Percentiles rank a stretch among this genome's conserved stretches.
These are phyloP conservation scores for Sporisorium graminicola DNA, from an alignment of 1,284 basidiomycete species.

Conservation along the genomic window DNA sequence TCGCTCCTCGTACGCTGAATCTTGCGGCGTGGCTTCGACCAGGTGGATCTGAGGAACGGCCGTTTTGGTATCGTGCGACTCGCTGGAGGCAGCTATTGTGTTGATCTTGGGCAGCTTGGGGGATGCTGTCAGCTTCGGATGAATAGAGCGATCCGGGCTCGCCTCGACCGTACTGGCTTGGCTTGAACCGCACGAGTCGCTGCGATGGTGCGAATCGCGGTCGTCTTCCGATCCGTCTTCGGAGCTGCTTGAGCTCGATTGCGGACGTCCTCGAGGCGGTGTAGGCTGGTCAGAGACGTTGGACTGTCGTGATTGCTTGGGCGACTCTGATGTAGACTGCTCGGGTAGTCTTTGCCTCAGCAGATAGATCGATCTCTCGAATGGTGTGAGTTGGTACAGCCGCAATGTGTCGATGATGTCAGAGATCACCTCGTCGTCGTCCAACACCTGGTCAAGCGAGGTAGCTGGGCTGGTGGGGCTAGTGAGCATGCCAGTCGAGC, in stretches of 20 bases:
- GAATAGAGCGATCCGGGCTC: background rate
- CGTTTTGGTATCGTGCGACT: background rate
- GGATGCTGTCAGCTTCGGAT: background rate
- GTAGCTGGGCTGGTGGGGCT: conserved; percentile 10
- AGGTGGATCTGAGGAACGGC: conserved; percentile 28
- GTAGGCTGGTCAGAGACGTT: background rate
- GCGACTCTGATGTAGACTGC: background rate
- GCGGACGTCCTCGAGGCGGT: background rate
- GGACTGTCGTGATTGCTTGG: background rate
- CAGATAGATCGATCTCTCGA: conserved; percentile 37
- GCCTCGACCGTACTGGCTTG: conserved; percentile 27
- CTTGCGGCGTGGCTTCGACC: conserved; percentile 35
- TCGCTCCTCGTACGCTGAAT: conserved; percentile 26
- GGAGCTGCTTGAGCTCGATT: conserved; percentile 8
- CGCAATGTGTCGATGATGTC: conserved; percentile 26
- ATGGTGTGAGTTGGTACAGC: conserved; percentile 21
- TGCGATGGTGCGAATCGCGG: conserved; percentile 21
- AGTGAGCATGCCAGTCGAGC: background rate
- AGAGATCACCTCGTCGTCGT: conserved; percentile 39
- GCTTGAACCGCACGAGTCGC: conserved; percentile 28
- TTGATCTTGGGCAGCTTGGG: conserved; percentile 32
- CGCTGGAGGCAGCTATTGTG: background rate
- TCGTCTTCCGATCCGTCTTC: conserved; percentile 15
- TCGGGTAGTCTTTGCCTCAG: conserved; percentile 28
- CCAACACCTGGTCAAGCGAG: conserved; percentile 25